phyloP scores from a whole-genome alignment of 345 rosid species.

The Mallotus nudiflorus region DNA sequence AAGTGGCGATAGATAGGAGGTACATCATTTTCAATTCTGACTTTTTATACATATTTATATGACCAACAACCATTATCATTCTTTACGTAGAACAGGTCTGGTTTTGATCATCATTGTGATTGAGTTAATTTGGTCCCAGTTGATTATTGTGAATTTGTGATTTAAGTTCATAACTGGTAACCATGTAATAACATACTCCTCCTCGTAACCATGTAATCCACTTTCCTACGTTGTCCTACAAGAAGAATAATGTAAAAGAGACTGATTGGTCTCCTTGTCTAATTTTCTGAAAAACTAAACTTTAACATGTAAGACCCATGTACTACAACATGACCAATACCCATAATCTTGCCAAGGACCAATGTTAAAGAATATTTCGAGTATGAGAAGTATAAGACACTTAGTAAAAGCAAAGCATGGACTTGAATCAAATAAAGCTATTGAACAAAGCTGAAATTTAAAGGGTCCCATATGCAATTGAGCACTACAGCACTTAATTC shows the following conservation, averaged over 20 bases:
- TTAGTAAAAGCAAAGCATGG: too few relatives aligned
- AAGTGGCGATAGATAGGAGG: constrained; percentile 3
- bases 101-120: constrained; percentile 2
- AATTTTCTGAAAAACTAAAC: too few relatives aligned
- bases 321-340: too few relatives aligned
- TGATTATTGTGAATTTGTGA: background rate
- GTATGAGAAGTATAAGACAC: too few relatives aligned
- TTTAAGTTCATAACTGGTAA: too few relatives aligned
- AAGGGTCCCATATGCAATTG: constrained; percentile 26
- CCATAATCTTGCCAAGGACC: too few relatives aligned
- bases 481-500: constrained; percentile 18
- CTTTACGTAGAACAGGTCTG: background rate
- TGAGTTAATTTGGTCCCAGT: constrained; percentile 9
- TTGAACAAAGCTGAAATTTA: background rate
- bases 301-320: too few relatives aligned
- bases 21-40: constrained; percentile 7
- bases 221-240: too few relatives aligned
- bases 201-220: background rate
- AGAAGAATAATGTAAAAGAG: too few relatives aligned
- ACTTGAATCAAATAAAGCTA: background rate
- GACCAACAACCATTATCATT: constrained; percentile 8
- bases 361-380: too few relatives aligned
- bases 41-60: background rate
- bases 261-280: too few relatives aligned
- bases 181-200: too few relatives aligned